phyloP scores from a whole-genome alignment of 441 rosid genomes.

The Jatropha podagrica region DNA sequence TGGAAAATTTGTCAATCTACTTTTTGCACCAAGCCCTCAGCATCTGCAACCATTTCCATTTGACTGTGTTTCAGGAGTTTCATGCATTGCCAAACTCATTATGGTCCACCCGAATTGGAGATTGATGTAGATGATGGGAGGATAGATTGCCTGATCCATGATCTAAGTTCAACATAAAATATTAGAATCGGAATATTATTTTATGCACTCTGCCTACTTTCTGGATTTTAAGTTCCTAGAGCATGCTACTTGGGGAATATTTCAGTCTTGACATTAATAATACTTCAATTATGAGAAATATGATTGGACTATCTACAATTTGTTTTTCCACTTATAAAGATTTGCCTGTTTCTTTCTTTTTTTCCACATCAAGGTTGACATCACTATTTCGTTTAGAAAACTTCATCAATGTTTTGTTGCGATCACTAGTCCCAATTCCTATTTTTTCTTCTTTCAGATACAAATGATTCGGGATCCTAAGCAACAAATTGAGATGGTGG shows the following conservation, averaged over 20 bases:
- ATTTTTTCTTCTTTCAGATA: constrained; percentile 36
- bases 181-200: neutral
- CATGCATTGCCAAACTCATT: neutral
- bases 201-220: neutral
- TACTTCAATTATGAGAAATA: neutral
- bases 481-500: constrained; percentile 77
- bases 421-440: neutral
- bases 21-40: neutral
- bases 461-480: constrained; percentile 78
- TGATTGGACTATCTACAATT: neutral
- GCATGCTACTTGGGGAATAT: neutral
- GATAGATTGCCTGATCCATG: neutral
- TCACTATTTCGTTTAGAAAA: neutral
- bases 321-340: neutral
- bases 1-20: neutral
- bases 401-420: neutral
- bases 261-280: neutral
- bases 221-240: neutral
- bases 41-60: neutral
- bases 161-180: neutral
- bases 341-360: neutral
- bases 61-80: neutral
- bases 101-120: neutral
- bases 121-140: neutral
- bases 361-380: no score